Conservation (phyloP, 345 rosid genomes). For the Corymbia maculata region DNA sequence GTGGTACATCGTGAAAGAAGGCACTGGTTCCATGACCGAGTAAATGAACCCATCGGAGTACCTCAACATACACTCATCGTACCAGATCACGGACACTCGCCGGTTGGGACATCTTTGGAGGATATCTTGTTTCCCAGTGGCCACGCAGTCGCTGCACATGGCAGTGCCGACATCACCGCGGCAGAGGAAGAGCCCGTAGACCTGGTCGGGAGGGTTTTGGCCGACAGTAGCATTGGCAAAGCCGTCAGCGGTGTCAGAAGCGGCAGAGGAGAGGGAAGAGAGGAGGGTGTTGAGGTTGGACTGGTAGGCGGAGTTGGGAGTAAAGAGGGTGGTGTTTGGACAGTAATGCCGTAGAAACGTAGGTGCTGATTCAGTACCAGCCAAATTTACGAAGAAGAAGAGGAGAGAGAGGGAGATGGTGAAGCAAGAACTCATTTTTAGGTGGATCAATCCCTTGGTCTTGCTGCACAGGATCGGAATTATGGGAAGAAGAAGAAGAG, state of each 20-base stretch:
- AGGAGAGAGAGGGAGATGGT: neutral
- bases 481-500: neutral
- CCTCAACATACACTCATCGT: conserved; percentile 20
- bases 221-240: conserved; percentile 6
- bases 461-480: neutral
- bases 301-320: conserved; percentile 9
- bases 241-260: conserved; percentile 8
- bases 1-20: neutral
- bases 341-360: neutral
- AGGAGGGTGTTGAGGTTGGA: conserved; percentile 8
- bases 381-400: neutral
- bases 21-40: neutral
- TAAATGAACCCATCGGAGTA: conserved; percentile 20
- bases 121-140: conserved; percentile 6
- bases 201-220: neutral
- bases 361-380: neutral
- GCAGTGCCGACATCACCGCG: conserved; percentile 5
- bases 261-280: neutral
- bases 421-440: neutral
- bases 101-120: conserved; percentile 1
- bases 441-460: neutral
- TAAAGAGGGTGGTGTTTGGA: neutral
- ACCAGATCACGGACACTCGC: conserved; percentile 12
- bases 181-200: conserved; percentile 18
- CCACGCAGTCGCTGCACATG: conserved; percentile 12